Conservation (phyloP, 1,284 basidiomycete genomes). For the Papiliotrema flavescens region DNA sequence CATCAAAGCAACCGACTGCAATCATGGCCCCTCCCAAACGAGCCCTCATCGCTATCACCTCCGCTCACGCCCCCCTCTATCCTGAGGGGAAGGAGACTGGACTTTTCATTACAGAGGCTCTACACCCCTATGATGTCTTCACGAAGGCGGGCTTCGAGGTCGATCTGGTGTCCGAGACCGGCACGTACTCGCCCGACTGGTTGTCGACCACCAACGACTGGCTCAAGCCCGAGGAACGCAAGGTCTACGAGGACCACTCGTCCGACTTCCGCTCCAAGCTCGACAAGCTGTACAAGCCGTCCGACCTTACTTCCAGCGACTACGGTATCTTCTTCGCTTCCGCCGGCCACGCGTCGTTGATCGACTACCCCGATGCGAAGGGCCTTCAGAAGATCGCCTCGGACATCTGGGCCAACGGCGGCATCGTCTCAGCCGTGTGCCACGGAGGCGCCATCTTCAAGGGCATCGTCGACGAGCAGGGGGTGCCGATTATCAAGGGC, state of each 20-base stretch:
- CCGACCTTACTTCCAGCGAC: slow-evolving; percentile 6
- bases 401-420: slow-evolving; percentile 11
- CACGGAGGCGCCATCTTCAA: slow-evolving; percentile 14
- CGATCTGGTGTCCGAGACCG: slow-evolving; percentile 19
- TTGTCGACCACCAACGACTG: slow-evolving; percentile 7
- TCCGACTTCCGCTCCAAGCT: slow-evolving; percentile 17
- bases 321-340: slow-evolving; percentile 24
- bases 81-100: slow-evolving; percentile 15
- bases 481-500: slow-evolving; percentile 11
- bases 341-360: slow-evolving; percentile 17
- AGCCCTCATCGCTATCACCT: too few relatives aligned
- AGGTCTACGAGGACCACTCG: slow-evolving; percentile 12
- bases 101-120: slow-evolving; percentile 21
- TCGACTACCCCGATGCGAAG: slow-evolving; percentile 16
- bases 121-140: slow-evolving; percentile 22
- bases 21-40: too few relatives aligned
- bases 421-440: slow-evolving; percentile 17
- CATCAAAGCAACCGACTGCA: too few relatives aligned
- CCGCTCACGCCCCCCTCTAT: slow-evolving; percentile 5
- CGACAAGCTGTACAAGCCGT: slow-evolving; percentile 12
- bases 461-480: background rate
- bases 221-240: slow-evolving; percentile 8
- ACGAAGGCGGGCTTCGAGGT: slow-evolving; percentile 18
- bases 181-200: slow-evolving; percentile 16
- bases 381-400: slow-evolving; percentile 14